Evolutionary conservation across 345 rosid species (phyloP).

Genomic region (Eucalyptus victrix): DNA sequence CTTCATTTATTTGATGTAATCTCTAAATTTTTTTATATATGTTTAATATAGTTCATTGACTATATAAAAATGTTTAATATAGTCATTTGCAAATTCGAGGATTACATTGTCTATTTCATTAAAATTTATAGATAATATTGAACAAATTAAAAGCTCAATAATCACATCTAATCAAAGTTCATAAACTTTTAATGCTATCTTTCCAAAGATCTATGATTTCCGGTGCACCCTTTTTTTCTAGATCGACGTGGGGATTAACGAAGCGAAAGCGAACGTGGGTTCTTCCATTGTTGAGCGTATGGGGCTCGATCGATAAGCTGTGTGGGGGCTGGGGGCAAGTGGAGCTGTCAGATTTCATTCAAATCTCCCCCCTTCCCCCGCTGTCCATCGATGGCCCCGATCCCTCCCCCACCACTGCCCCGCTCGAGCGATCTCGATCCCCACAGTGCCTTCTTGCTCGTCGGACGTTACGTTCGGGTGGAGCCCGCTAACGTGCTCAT

Average conservation of each 20-base stretch:
- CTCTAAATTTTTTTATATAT: no score
- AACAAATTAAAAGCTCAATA: fast-evolving
- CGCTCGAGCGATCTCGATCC: neutral
- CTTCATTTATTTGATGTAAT: no score
- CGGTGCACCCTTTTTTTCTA: neutral
- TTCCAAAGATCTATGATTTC: neutral
- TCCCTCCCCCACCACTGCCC: neutral
- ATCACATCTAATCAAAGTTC: no score
- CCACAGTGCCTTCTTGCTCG: neutral
- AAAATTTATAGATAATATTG: no score
- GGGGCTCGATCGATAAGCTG: neutral
- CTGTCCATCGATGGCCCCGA: neutral
- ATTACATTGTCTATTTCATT: no score
- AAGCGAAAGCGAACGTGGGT: neutral
- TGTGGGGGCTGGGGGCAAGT: neutral
- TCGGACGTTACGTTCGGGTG: neutral
- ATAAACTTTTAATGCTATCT: no score
- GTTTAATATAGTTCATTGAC: no score
- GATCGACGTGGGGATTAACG: neutral
- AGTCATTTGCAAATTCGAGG: fast-evolving
- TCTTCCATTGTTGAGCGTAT: neutral
- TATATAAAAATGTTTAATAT: no score
- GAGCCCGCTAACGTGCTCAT: neutral
- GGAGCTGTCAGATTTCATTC: neutral
- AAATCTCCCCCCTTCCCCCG: neutral